These are phyloP conservation scores for Globisporangium irregulare DNA, from an alignment of 352 stramenopile species.

Conservation along the genomic window DNA sequence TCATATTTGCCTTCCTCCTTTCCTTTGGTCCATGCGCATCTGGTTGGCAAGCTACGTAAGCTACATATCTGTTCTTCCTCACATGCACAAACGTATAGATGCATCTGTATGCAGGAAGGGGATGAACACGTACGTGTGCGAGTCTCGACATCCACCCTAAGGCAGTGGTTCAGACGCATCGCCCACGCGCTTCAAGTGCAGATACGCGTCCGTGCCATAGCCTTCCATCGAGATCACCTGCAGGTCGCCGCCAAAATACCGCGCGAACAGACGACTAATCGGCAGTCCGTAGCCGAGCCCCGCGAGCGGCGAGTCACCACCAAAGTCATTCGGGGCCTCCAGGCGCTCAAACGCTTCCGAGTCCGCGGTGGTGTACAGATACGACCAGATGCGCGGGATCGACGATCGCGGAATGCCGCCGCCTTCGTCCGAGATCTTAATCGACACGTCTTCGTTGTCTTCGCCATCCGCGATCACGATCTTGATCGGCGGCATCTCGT, in stretches of 20 bases:
- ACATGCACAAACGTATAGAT: background rate
- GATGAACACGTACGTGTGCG: background rate
- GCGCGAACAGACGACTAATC: constrained; percentile 95
- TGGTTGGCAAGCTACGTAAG: background rate
- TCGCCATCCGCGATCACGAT: constrained; percentile 99
- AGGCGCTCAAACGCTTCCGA: constrained; percentile 91
- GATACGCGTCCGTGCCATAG: constrained; percentile 98
- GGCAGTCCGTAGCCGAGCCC: constrained; percentile 97
- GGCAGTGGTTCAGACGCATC: constrained; percentile 87
- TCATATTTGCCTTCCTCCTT: background rate
- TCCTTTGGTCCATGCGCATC: background rate
- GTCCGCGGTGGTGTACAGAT: constrained; percentile 99
- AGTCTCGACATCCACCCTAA: constrained; percentile 23
- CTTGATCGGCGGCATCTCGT: constrained; percentile 98
- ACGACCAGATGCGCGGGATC: constrained; percentile 98
- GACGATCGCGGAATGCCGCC: constrained; percentile 98
- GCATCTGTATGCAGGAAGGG: background rate
- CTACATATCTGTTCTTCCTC: background rate
- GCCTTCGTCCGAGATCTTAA: constrained; percentile 99
- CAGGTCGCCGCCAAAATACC: constrained; percentile 99
- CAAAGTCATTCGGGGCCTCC: constrained; percentile 85
- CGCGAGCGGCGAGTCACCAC: constrained; percentile 88
- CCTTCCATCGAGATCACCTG: constrained; percentile 99
- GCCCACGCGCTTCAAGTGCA: constrained; percentile 92
- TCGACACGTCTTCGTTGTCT: constrained; percentile 99